A percentile compares a stretch with the other conserved stretches of the same genome.
Evolutionary conservation across 2,329 filamentous ascomycete species (phyloP).

Genomic region (Xylaria sp.): DNA sequence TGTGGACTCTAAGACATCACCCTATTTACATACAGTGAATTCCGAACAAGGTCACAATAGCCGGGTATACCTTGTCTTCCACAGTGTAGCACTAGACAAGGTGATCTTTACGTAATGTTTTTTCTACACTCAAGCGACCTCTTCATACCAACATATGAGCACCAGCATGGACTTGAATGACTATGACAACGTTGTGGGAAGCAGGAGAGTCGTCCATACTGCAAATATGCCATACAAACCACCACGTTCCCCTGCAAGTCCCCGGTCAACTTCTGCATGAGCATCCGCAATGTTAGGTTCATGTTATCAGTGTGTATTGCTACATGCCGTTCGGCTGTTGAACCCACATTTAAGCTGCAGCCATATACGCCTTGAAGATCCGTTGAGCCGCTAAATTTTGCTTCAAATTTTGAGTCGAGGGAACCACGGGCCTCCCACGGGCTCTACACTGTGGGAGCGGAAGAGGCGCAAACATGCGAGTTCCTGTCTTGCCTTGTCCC

Average conservation of each 20-base stretch:
- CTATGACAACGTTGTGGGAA: conserved; percentile 6
- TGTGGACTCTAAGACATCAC: conserved; percentile 19
- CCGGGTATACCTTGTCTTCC: conserved; percentile 22
- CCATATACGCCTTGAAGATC: conserved; percentile 5
- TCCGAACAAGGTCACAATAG: conserved; percentile 10
- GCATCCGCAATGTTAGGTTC: conserved; percentile 15
- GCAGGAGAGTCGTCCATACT: conserved; percentile 9
- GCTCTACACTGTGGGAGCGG: conserved; percentile 24
- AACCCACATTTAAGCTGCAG: conserved; percentile 19
- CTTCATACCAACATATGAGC: conserved; percentile 6
- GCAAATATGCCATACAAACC: conserved; percentile 33
- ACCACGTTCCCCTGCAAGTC: conserved; percentile 12
- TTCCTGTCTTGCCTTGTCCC: conserved; percentile 38
- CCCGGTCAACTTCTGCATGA: conserved; percentile 10
- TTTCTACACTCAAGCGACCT: not conserved
- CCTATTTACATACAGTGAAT: conserved; percentile 23
- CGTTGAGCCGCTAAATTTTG: conserved; percentile 8
- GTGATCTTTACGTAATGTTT: not conserved
- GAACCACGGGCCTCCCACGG: conserved; percentile 14
- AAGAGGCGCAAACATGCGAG: conserved; percentile 43
- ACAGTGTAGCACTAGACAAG: conserved; percentile 15
- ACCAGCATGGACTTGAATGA: not conserved
- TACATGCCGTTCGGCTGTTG: conserved; percentile 10
- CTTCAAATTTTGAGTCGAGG: conserved; percentile 10
- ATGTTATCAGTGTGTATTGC: not conserved